Base-by-base conservation (phyloP, 1,139 yeast species). In the Yamadazyma spencermartinsiae region DNA sequence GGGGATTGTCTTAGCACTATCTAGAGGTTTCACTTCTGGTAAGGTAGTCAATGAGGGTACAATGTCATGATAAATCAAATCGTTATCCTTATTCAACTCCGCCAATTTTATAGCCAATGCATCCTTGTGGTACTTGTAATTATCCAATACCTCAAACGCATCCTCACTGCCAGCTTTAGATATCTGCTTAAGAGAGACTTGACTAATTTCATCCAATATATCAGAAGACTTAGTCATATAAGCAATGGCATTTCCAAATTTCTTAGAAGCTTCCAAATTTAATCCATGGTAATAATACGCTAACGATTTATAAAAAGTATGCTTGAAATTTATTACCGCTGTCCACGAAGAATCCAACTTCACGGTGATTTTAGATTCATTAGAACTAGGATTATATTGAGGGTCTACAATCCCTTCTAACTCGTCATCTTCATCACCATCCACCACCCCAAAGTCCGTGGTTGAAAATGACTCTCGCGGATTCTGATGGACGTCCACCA, bases 221-320 rank as follows among this genome's bases (percentile, higher is more conserved):
- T 65, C 67, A n/a, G 55, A 51, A 0, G 96, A 81, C 29, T 73
- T 65, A 30, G 72, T 72, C 51, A 84, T 57, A 52, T 78, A 79
- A 0, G 88, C 89, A 46, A 92, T 79, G 0, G 96, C 85, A 26
- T 78, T 82, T 4, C 98, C 98, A 48, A 75, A 74, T 51, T 86
- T 82, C 23, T 67, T 69, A 13, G 68, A 55, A 2, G 66, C 56
- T 41, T 78, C 84, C 34, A 73, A 60, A 8, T 65, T 63, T 42
- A 74, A 63, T 0, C 83, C 80, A 38, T 79, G 70, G 55, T 78
- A 75, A 47, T 79, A 80, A 43, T 65, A 66, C 0, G 80, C 66
- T 39, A 74, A 56, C 0, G 65, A 66, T 45, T 43, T 68, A 49
- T 76, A 70, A 44, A 63, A 77, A 3, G 62, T 56, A 7, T 74